Evolutionary conservation across 768 basidiomycete genomes (phyloP).

Genomic region (Calocera cornea): DNA sequence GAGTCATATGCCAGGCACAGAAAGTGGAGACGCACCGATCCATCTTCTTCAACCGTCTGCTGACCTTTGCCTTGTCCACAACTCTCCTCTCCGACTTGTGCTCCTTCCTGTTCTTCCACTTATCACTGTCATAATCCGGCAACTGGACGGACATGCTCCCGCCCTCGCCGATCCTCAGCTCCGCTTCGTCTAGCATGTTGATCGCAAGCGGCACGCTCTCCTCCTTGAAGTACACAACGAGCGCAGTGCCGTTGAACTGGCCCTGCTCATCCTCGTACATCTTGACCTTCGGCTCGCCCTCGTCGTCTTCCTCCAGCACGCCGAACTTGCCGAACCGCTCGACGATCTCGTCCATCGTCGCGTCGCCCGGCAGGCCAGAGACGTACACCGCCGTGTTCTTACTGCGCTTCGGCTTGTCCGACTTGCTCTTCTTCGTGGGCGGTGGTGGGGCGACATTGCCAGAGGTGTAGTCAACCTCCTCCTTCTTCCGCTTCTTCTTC

Average conservation of each 20-base stretch:
- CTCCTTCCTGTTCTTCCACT: conserved; percentile 28
- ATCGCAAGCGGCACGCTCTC: conserved; percentile 81
- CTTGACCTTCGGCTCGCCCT: conserved; percentile 89
- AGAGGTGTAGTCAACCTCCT: conserved; percentile 66
- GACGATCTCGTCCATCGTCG: conserved; percentile 60
- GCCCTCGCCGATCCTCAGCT: conserved; percentile 68
- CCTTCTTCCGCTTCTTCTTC: conserved; percentile 44
- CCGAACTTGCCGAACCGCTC: conserved; percentile 85
- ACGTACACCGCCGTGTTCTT: conserved; percentile 92
- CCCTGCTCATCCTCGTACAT: conserved; percentile 84
- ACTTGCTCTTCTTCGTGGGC: conserved; percentile 48
- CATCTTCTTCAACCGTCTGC: conserved; percentile 69
- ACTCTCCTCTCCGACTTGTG: conserved; percentile 35
- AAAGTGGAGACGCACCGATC: conserved; percentile 43
- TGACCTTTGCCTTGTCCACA: conserved; percentile 63
- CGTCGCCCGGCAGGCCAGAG: conserved; percentile 63
- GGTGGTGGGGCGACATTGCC: conserved; percentile 39
- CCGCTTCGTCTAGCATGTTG: conserved; percentile 80
- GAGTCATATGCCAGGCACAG: neutral
- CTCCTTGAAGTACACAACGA: conserved; percentile 95
- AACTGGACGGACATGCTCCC: conserved; percentile 60
- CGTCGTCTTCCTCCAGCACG: conserved; percentile 80
- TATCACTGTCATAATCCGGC: conserved; percentile 69
- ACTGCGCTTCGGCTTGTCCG: conserved; percentile 39
- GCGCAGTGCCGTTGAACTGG: conserved; percentile 80